Conservation (phyloP, 208 protist species). For the Leishmania martiniquensis region DNA sequence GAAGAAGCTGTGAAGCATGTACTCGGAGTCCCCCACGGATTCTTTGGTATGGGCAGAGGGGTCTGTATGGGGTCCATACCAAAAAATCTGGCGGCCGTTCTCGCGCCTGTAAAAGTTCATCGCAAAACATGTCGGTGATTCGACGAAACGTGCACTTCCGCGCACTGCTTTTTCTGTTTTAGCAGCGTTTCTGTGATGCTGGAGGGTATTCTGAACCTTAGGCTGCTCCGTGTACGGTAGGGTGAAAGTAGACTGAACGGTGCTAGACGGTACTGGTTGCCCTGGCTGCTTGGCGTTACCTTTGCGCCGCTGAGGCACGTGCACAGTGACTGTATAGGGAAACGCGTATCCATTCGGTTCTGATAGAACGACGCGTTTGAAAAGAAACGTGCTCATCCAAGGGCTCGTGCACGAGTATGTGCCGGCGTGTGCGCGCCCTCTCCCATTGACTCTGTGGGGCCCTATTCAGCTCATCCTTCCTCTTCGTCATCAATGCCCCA, state of each 20-base stretch:
- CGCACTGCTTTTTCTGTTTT: neutral
- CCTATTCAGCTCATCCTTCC: neutral
- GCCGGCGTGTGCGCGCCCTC: neutral
- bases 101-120: neutral
- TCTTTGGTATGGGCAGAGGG: neutral
- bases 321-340: neutral
- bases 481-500: neutral
- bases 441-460: neutral
- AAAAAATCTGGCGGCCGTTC: neutral
- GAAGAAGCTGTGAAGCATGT: neutral
- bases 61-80: neutral
- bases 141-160: neutral
- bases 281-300: neutral
- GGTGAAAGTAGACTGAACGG: neutral
- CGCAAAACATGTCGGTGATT: neutral
- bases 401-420: neutral
- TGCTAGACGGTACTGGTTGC: neutral
- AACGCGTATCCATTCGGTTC: neutral
- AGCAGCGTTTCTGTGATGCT: neutral
- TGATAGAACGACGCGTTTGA: neutral
- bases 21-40: neutral
- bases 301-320: neutral
- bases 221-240: neutral
- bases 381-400: neutral
- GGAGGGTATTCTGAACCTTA: neutral